Evolutionary conservation across 768 basidiomycete genomes (phyloP).

Genomic region (Trametes elegans): DNA sequence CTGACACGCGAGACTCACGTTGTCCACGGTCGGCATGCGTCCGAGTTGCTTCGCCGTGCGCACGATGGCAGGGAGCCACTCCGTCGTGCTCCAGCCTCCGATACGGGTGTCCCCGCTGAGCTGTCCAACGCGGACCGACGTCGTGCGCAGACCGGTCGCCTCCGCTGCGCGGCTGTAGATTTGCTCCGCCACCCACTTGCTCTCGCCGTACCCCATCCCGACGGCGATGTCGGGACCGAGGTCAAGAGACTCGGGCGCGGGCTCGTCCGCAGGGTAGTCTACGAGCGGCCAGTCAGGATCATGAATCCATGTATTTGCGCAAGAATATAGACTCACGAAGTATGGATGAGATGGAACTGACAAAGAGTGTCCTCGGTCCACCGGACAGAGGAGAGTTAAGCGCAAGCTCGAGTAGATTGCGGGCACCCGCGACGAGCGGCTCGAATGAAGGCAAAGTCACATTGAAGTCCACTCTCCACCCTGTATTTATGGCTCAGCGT

Average conservation of each 20-base stretch:
- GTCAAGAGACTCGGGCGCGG: neutral
- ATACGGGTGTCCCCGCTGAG: slow-evolving; percentile 38
- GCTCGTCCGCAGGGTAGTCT: neutral
- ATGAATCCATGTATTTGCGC: too few species aligned
- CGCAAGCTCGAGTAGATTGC: slow-evolving; percentile 15
- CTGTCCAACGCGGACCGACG: slow-evolving; percentile 46
- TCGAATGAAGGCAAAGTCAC: slow-evolving; percentile 38
- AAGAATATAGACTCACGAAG: slow-evolving; percentile 3
- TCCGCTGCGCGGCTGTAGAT: slow-evolving; percentile 32
- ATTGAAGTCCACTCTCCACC: slow-evolving; percentile 45
- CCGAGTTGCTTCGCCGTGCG: slow-evolving; percentile 29
- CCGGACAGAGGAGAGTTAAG: neutral
- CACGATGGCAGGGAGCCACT: slow-evolving; percentile 46
- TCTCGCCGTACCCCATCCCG: slow-evolving; percentile 45
- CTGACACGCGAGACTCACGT: too few species aligned
- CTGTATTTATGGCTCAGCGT: slow-evolving; percentile 23
- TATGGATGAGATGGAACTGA: slow-evolving; percentile 13
- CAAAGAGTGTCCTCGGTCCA: slow-evolving; percentile 25
- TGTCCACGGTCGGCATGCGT: too few species aligned
- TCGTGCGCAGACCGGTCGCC: slow-evolving; percentile 36
- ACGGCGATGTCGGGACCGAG: slow-evolving; percentile 32
- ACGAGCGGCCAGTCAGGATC: too few species aligned
- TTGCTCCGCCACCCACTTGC: slow-evolving; percentile 45
- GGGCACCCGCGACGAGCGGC: slow-evolving; percentile 29
- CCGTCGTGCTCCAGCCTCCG: slow-evolving; percentile 43